Evolutionary conservation across 164 flowering plant genomes (phyloP).

Genomic region (Nymphaea thermarum): DNA sequence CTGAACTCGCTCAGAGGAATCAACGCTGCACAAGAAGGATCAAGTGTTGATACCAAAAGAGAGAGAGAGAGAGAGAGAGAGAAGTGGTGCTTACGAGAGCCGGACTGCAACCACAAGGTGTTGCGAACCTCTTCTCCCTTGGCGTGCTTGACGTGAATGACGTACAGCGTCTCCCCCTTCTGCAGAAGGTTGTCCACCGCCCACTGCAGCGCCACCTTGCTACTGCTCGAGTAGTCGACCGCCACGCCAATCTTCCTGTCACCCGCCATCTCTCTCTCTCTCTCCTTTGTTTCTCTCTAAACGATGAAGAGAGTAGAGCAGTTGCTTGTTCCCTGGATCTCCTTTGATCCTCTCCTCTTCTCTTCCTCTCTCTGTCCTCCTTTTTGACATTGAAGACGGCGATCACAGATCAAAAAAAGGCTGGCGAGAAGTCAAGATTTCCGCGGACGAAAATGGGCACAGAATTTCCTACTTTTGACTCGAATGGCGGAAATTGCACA

Average conservation of each 20-base stretch:
- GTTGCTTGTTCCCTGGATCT: neutral
- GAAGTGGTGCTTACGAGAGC: slow-evolving; percentile 46
- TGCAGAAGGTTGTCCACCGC: slow-evolving; percentile 40
- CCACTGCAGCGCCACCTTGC: slow-evolving; percentile 57
- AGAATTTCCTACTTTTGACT: too few species aligned
- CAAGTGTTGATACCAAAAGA: neutral
- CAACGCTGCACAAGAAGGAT: slow-evolving; percentile 34
- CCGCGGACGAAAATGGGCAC: too few species aligned
- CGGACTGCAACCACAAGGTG: slow-evolving; percentile 44
- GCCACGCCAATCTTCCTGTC: slow-evolving; percentile 56
- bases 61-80: neutral
- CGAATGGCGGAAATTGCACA: too few species aligned
- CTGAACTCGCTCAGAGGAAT: slow-evolving; percentile 70
- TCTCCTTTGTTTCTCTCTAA: neutral
- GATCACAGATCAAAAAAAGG: too few species aligned
- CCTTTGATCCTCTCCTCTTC: too few species aligned
- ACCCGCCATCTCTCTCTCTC: slow-evolving; percentile 16
- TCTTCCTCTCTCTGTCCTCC: neutral
- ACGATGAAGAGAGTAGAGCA: neutral
- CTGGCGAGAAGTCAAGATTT: too few species aligned
- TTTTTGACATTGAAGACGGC: neutral
- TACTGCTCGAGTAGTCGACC: slow-evolving; percentile 55
- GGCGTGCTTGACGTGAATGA: slow-evolving; percentile 34
- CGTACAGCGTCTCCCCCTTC: slow-evolving; percentile 37
- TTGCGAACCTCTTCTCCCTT: slow-evolving; percentile 26